phyloP scores from a whole-genome alignment of 768 basidiomycete species.

The Boletus rubescentipes region DNA sequence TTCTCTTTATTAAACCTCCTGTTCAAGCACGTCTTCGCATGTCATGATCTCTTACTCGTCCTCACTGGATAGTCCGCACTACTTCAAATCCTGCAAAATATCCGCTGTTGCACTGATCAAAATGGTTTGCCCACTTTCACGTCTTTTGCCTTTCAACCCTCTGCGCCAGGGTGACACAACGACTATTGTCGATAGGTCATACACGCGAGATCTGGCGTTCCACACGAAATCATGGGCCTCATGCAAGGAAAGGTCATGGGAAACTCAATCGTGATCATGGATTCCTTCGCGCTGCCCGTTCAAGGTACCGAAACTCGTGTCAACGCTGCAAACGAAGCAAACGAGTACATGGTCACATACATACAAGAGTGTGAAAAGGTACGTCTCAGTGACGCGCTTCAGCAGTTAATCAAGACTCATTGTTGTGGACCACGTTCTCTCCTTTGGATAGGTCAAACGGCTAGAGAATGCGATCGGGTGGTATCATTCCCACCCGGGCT shows the following conservation, averaged over 20 bases:
- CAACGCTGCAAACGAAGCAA: constrained; percentile 92
- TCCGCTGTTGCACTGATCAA: constrained; percentile 94
- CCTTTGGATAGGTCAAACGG: constrained; percentile 62
- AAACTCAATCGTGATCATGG: constrained; percentile 81
- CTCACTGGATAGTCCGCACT: constrained; percentile 55
- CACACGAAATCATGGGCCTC: constrained; percentile 98
- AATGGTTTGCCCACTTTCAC: constrained; percentile 57
- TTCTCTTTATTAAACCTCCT: no score
- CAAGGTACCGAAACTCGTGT: constrained; percentile 98
- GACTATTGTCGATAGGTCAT: constrained; percentile 68
- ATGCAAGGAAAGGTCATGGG: constrained; percentile 96
- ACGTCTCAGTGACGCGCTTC: constrained; percentile 10
- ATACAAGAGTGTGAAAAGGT: constrained; percentile 80
- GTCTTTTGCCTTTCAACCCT: background rate
- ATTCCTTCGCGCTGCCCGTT: constrained; percentile 95
- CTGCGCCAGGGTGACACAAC: background rate
- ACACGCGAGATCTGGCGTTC: constrained; percentile 95
- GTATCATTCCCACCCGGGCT: constrained; percentile 99
- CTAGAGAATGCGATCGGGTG: constrained; percentile 91
- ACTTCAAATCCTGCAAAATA: constrained; percentile 90
- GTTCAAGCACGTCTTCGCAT: background rate
- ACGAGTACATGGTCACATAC: constrained; percentile 98
- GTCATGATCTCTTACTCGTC: background rate
- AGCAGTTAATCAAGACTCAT: background rate
- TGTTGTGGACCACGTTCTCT: background rate